Evolutionary conservation across 352 stramenopile species (phyloP), one percentile per base, ranked within the genome.

Genomic region (Phytopythium litorale): DNA sequence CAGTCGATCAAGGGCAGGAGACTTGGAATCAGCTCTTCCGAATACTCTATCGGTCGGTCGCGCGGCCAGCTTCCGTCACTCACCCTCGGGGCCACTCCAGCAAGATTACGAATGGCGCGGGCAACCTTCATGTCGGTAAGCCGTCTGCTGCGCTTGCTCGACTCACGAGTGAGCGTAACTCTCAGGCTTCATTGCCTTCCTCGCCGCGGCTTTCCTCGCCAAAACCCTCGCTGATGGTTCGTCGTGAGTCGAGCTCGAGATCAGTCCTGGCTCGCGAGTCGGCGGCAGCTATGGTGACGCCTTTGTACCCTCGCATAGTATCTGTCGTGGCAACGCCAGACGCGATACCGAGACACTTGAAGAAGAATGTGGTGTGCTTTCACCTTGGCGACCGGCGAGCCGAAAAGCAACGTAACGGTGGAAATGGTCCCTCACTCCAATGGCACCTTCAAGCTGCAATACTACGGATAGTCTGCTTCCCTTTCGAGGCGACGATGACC

Each of bases 1-100:
- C 50, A 11, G 1, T 4, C 3, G 7, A 1, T 19, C 30, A 56
- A 23, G 18, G 46, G 5, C 23, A 56, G 7, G 53, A 55, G 4
- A 32, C 73, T 25, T 89, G 80, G 80, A 75, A 88, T 58, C 70
- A 64, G 12, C 52, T 89, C 3, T 75, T 82, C n/a, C 68, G 80
- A 19, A 71, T 82, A 18, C 40, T 88, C 3, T 50, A 82, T n/a
- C 66, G 68, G 0, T 72, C 62, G 9, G 62, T 62, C 4, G 56
- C 73, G 40, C 58, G 60, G 23, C 73, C 67, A 4, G 75, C 58
- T 28, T 81, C 73, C 0, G 18, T 62, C n/a, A 40, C 30, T 9
- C 58, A 67, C 25, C n/a, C 30, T 7, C 65, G 61, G 3, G 7
- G 45, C 3, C 21, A 15, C 45, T 1, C 13, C 45, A 52, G 2